These are phyloP conservation scores for Russula dissimulans DNA, from an alignment of 768 basidiomycete species.

Conservation along the genomic window DNA sequence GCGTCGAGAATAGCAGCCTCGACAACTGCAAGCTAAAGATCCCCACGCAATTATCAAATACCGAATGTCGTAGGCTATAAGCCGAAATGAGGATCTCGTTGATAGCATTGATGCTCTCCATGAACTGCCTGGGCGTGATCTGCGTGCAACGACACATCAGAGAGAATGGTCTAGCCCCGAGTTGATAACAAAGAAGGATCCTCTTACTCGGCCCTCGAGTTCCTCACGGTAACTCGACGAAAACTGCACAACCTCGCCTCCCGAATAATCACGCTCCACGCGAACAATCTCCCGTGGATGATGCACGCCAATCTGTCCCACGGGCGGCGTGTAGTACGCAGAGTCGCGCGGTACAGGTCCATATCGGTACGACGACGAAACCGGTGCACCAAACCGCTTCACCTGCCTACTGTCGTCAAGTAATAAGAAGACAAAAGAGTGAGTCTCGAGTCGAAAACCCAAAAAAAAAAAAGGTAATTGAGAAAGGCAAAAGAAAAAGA, in stretches of 20 bases:
- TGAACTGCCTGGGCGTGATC: conserved; percentile 88
- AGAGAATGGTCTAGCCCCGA: too few species aligned
- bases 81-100: conserved; percentile 85
- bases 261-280: conserved; percentile 85
- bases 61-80: conserved; percentile 62
- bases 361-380: conserved; percentile 69
- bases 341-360: conserved; percentile 70
- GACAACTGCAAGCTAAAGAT: conserved; percentile 77
- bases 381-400: conserved; percentile 52
- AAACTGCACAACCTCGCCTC: conserved; percentile 88
- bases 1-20: conserved; percentile 53
- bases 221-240: conserved; percentile 83
- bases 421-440: too few species aligned
- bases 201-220: conserved; percentile 83
- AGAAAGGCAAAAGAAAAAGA: neutral
- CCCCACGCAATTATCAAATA: conserved; percentile 71
- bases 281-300: conserved; percentile 88
- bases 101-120: conserved; percentile 82
- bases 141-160: conserved; percentile 24
- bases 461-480: too few species aligned
- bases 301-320: conserved; percentile 81
- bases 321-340: conserved; percentile 70
- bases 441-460: too few species aligned
- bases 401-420: conserved; percentile 9
- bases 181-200: neutral